These are phyloP conservation scores for Malus fusca DNA, from an alignment of 306 rosid species.

Conservation along the genomic window DNA sequence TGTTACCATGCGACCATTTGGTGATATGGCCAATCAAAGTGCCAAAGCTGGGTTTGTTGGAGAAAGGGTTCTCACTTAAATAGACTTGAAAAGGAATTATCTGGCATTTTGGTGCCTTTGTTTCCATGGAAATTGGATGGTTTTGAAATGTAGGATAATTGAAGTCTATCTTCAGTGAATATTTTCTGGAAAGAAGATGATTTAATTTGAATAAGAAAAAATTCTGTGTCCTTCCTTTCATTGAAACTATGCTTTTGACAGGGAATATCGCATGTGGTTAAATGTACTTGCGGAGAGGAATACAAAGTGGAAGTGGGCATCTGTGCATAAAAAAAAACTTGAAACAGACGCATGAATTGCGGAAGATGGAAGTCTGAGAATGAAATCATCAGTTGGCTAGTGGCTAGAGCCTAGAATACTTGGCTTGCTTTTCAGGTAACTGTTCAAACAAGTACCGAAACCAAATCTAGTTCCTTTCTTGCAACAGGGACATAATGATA, in stretches of 20 bases:
- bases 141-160: constrained; percentile 11
- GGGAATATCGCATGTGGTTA: constrained; percentile 57
- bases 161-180: not conserved
- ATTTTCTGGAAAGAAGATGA: not conserved
- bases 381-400: not conserved
- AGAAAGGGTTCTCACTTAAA: not conserved
- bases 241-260: constrained; percentile 28
- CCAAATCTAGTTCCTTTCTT: not conserved
- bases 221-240: constrained; percentile 6
- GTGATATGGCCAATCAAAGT: not conserved
- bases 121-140: not conserved
- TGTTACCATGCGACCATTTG: not conserved
- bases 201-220: not conserved
- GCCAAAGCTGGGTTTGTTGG: not conserved
- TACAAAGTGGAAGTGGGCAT: constrained; percentile 42
- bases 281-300: constrained; percentile 78
- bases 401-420: not conserved
- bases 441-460: not conserved
- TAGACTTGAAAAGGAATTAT: not conserved
- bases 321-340: constrained; percentile 18
- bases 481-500: not conserved
- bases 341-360: not conserved
- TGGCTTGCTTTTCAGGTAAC: constrained; percentile 14
- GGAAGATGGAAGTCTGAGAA: not conserved
- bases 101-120: not conserved